phyloP scores from a whole-genome alignment of 371 early-diverging fungal genomes.

The Mortierella sp. region DNA sequence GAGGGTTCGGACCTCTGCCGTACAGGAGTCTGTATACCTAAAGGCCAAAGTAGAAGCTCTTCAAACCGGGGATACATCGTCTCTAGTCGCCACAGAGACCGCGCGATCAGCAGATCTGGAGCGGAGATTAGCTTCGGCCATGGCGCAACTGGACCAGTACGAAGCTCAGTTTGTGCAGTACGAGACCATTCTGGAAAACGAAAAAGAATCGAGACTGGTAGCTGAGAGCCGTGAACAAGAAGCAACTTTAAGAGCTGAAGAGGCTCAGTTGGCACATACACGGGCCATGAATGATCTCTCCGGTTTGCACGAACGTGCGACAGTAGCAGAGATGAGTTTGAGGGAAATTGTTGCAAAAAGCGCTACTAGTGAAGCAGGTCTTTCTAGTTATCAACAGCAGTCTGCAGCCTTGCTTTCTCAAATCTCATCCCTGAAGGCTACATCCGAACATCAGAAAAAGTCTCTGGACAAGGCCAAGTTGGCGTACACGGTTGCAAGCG shows the following conservation, averaged over 20 bases:
- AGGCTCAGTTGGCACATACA: constrained; percentile 66
- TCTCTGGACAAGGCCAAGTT: constrained; percentile 57
- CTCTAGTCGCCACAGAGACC: constrained; percentile 58
- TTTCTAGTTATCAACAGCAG: constrained; percentile 48
- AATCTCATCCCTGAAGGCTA: constrained; percentile 48
- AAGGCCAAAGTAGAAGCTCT: constrained; percentile 64
- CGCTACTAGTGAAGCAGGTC: constrained; percentile 53
- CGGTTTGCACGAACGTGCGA: constrained; percentile 61
- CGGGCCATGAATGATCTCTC: constrained; percentile 62
- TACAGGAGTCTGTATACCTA: constrained; percentile 74
- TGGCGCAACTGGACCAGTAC: constrained; percentile 61
- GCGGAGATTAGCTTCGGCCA: constrained; percentile 58
- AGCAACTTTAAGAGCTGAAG: constrained; percentile 66
- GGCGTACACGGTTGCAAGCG: constrained; percentile 56
- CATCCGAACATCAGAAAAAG: constrained; percentile 57
- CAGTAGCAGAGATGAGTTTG: constrained; percentile 61
- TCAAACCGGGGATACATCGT: constrained; percentile 50
- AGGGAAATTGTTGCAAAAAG: constrained; percentile 58
- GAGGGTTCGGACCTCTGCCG: constrained; percentile 65
- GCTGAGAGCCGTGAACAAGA: constrained; percentile 65
- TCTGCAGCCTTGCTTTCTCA: constrained; percentile 41
- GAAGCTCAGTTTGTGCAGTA: constrained; percentile 59
- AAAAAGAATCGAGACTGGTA: constrained; percentile 57
- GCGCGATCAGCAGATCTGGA: constrained; percentile 64
- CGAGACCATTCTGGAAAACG: constrained; percentile 63